phyloP scores from a whole-genome alignment of 2,329 filamentous ascomycete species.

The Ceratocystis variospora region DNA sequence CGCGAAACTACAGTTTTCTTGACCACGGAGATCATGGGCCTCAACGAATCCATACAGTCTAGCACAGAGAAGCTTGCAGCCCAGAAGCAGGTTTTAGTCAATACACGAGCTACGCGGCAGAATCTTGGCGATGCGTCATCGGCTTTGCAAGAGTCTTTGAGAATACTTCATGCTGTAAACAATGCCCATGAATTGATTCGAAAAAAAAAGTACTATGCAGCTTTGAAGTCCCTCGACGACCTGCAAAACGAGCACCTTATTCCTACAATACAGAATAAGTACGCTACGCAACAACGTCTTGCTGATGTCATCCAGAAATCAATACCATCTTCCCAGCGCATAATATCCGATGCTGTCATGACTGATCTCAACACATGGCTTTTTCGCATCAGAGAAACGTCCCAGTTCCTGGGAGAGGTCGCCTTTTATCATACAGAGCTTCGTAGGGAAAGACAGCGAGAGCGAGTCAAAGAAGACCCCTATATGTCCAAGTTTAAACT shows the following conservation, averaged over 20 bases:
- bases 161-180: slow-evolving; percentile 84
- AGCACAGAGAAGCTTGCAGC: slow-evolving; percentile 89
- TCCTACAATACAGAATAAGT: slow-evolving; percentile 59
- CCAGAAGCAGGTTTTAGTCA: slow-evolving; percentile 87
- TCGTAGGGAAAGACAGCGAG: slow-evolving; percentile 67
- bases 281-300: slow-evolving; percentile 86
- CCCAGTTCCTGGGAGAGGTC: slow-evolving; percentile 88
- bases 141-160: slow-evolving; percentile 78
- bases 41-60: slow-evolving; percentile 88
- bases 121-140: slow-evolving; percentile 90
- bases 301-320: slow-evolving; percentile 93
- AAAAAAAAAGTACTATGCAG: slow-evolving; percentile 91
- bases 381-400: slow-evolving; percentile 86
- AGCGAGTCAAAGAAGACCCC: slow-evolving; percentile 60
- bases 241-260: slow-evolving; percentile 86
- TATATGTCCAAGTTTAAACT: slow-evolving; percentile 75
- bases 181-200: slow-evolving; percentile 82
- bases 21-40: slow-evolving; percentile 77
- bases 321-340: slow-evolving; percentile 79
- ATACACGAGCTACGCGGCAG: slow-evolving; percentile 79
- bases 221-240: slow-evolving; percentile 84
- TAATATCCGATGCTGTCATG: slow-evolving; percentile 95
- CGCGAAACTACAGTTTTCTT: slow-evolving; percentile 79
- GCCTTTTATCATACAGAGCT: slow-evolving; percentile 93
- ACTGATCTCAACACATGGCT: slow-evolving; percentile 94